These are phyloP conservation scores for Hansenula lynferdii DNA, from an alignment of 1,139 yeast species.

Conservation along the genomic window DNA sequence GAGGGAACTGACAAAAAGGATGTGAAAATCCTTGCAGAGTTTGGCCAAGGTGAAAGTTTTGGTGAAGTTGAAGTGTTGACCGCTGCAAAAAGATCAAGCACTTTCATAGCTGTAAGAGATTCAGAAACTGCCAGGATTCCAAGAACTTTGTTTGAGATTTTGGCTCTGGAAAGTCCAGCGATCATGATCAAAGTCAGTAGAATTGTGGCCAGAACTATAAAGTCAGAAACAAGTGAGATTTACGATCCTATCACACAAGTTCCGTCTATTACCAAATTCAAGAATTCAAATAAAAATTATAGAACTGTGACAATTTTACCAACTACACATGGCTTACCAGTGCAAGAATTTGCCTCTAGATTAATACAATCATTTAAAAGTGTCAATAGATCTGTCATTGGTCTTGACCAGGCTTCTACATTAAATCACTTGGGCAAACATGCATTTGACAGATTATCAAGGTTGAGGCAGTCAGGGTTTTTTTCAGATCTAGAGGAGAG, in stretches of 20 bases:
- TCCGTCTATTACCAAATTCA: slow-evolving; percentile 16
- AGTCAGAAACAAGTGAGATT: slow-evolving; percentile 15
- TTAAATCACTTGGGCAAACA: slow-evolving; percentile 81
- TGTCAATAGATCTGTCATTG: slow-evolving; percentile 70
- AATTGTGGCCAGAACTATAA: slow-evolving; percentile 73
- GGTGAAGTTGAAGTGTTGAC: slow-evolving; percentile 96
- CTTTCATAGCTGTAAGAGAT: slow-evolving; percentile 86
- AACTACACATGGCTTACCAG: slow-evolving; percentile 74
- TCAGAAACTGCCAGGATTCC: slow-evolving; percentile 94
- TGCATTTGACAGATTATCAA: slow-evolving; percentile 88
- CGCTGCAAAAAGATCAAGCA: slow-evolving; percentile 65
- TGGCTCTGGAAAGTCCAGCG: slow-evolving; percentile 82
- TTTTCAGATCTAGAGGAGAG: slow-evolving; percentile 89
- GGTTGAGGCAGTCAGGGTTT: slow-evolving; percentile 80
- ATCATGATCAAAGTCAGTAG: slow-evolving; percentile 88
- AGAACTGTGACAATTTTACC: slow-evolving; percentile 87
- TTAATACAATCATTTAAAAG: slow-evolving; percentile 65
- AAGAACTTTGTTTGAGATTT: slow-evolving; percentile 76
- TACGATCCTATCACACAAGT: slow-evolving; percentile 27
- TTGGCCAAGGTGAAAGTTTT: slow-evolving; percentile 90
- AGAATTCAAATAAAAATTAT: slow-evolving; percentile 37
- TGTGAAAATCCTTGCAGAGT: slow-evolving; percentile 59
- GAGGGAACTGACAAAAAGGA: slow-evolving; percentile 18
- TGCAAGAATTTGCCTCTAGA: slow-evolving; percentile 74
- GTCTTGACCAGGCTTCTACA: slow-evolving; percentile 78